Base-by-base conservation (phyloP, 2,329 filamentous ascomycete species). In the Alternaria sp. region DNA sequence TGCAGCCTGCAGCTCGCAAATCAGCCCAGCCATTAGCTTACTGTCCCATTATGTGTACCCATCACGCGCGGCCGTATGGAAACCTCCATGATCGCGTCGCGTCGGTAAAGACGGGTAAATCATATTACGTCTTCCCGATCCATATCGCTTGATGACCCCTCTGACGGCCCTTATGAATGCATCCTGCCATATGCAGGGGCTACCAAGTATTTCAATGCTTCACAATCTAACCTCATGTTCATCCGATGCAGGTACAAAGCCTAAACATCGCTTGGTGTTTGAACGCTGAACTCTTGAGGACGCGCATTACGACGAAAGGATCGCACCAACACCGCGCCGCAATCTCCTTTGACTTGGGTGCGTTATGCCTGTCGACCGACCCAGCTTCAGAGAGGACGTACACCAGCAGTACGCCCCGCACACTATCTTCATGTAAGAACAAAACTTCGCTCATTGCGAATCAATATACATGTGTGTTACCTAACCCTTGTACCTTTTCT, bases 181-280 rank as follows among this genome's bases (percentile, higher is more conserved):
- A 53, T 56, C 25, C 57, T 64, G 53, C 54, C 41, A 40, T 43
- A 56, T 60, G 61, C 63, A 64, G 63, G 61, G 63, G 60, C 34
- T 32, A 51, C 51, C 54, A 51, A 30, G 57, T 20, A 43, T 40
- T 10, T 50, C 52, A 54, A 28, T 57, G 38, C 40, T 38, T 55
- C 43, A 44, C 54, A 58, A 65, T 59, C 34, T 59, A 57, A 48
- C 38, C 25, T 56, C 49, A 32, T 45, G 54, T 60, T 54, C 57
- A 52, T 34, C 52, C 38, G 44, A 65, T 63, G 65, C 65, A 65
- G 65, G 65, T 67, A 67, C 65, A 55, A 40, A 32, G 30, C 22
- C 52, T 20, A 41, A 20, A 9, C n/a, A 25, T 52, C 27, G 32
- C 44, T 48, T 50, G 18, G 28, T 54, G 38, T 52, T 46, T 46